Base-by-base conservation (phyloP, 768 basidiomycete genomes). In the Tulasnella sp. region DNA sequence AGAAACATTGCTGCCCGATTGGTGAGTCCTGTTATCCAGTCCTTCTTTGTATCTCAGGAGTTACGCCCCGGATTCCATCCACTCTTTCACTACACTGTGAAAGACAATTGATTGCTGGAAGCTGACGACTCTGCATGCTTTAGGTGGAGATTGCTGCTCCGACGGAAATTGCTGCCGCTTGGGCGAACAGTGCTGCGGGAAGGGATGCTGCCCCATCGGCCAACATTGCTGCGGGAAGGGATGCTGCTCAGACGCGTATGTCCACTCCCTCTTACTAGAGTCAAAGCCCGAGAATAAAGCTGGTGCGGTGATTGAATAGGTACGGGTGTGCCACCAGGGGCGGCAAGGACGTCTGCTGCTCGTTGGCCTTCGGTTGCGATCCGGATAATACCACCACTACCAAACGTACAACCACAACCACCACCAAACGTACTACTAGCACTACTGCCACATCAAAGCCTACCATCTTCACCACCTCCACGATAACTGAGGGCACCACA, bases 141-240 rank as follows among this genome's bases (percentile, higher is more conserved):
- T 61, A 75, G 74, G 57, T 32, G 74, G 74, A 29, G n/a, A 35
- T 35, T 75, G 74, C 57, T 75, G 74, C 35, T 48, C 74, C 32
- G 20, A 16, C 5, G 74, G 74, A 10, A 23, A 35, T 9, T 75
- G 55, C 26, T 75, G 74, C 39, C 2, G 35, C 35, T 35, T 35
- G 35, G 35, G 35, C 35, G 35, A 35, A 35, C 2, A 35, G 35
- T 35, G 35, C 35, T 35, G 35, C 35, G 35, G 35, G 35, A 35
- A 35, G 35, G 35, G 35, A 2, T 35, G 35, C 35, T 35, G 35
- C 35, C 35, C 35, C 2, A 35, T 35, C 2, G 32, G 74, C 23
- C 37, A 26, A 20, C 42, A n/a, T 29, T 75, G 74, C 39, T 75
- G 74, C 48, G 10, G 11, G 11, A 48, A 32, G 2, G 74, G 55